phyloP scores from a whole-genome alignment of 192 early-diverging fungal genomes.

The Neocallimastix lanati region DNA sequence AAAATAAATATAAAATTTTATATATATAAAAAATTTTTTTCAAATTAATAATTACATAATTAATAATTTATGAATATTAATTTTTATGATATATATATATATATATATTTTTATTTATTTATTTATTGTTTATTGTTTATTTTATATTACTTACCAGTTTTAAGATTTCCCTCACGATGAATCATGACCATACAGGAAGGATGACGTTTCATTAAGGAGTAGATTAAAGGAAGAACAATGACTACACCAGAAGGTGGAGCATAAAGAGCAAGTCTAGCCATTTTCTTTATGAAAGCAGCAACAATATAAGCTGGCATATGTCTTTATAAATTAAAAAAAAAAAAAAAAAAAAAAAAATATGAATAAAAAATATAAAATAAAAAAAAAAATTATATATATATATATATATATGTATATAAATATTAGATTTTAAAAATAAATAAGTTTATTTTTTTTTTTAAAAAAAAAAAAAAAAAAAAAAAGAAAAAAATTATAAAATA shows the following conservation, averaged over 20 bases:
- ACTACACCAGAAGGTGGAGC: slow-evolving; percentile 75
- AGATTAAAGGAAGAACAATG: slow-evolving; percentile 73
- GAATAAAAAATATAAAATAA: background rate
- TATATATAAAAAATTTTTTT: no score
- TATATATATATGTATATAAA: no score
- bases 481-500: no score
- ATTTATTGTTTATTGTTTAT: no score
- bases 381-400: no score
- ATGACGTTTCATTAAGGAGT: slow-evolving; percentile 81
- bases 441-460: no score
- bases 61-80: no score
- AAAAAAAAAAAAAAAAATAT: background rate
- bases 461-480: no score
- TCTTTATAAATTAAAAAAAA: slow-evolving; percentile 10
- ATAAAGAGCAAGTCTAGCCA: slow-evolving; percentile 61
- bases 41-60: no score
- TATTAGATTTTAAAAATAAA: no score
- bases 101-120: no score
- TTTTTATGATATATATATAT: slow-evolving; percentile 2
- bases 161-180: slow-evolving; percentile 31
- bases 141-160: background rate
- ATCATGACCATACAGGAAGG: slow-evolving; percentile 77
- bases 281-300: slow-evolving; percentile 82
- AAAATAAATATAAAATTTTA: background rate
- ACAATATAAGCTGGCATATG: slow-evolving; percentile 77